Evolutionary conservation across 1,139 yeast species (phyloP).

Genomic region (Nadsonia commutata): DNA sequence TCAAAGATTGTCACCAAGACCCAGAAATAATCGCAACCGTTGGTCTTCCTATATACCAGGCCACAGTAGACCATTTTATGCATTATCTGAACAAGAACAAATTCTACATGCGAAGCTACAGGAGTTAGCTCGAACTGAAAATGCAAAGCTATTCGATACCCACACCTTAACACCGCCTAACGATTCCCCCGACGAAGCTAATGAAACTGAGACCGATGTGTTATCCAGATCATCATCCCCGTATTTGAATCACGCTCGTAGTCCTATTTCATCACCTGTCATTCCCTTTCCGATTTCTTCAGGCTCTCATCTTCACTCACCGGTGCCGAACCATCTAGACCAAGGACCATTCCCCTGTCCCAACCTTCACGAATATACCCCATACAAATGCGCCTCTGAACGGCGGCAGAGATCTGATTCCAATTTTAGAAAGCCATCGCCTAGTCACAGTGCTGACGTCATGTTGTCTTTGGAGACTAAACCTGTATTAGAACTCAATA

Average conservation of each 20-base stretch:
- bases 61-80: no score
- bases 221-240: neutral
- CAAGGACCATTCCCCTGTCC: neutral
- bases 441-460: neutral
- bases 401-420: neutral
- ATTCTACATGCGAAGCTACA: constrained; percentile 19
- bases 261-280: neutral
- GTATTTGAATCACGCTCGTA: neutral
- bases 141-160: constrained; percentile 15
- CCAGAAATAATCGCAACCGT: no score
- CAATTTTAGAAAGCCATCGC: no score
- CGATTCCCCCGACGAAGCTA: neutral
- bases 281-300: neutral
- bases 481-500: no score
- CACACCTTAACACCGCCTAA: no score
- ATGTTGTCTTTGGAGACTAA: no score
- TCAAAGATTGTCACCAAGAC: no score
- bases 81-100: constrained; percentile 15
- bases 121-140: constrained; percentile 21
- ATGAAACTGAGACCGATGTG: neutral
- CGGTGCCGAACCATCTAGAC: neutral
- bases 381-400: neutral
- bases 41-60: no score
- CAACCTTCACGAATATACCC: neutral
- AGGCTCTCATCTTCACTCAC: neutral